Evolutionary conservation across 768 basidiomycete genomes (phyloP), one percentile per base, ranked within the genome.

Genomic region (Podaxis rugospora): DNA sequence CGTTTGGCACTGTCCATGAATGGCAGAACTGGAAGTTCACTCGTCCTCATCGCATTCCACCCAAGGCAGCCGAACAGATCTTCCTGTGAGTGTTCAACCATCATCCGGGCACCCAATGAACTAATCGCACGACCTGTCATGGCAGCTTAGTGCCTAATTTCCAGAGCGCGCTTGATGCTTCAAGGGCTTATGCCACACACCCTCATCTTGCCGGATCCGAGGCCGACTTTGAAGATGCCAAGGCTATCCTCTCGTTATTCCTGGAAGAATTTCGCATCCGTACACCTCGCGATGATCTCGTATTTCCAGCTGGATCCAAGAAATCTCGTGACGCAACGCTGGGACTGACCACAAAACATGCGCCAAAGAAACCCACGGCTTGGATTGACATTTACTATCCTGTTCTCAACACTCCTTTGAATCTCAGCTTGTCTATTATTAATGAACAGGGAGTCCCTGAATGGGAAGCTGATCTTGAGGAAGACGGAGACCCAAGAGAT

Each of bases 321-420:
- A 77, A 80, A 55, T 91, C 90, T 32, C 87, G 86, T 55, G 78
- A 83, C 49, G 84, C 90, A 4, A 93, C 90, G 0, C 76, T 90
- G 14, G 70, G 72, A 18, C 75, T 85, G 44, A 82, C 84, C 0
- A 73, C 74, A 21, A 67, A 73, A 5, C 70, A 76, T 27, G 75
- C 75, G 4, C 74, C 80, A 40, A 72, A 66, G 32, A 72, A 70
- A 25, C 88, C 89, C 2, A 80, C 75, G 0, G 90, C 88, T 59
- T 94, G 92, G 92, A 85, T 93, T 61, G 91, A 93, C 65, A 80
- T 82, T 39, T 97, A 98, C 72, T 96, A 90, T 72, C 94, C 95
- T 1, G 79, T 94, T 44, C 75, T 96, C 76, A 93, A 96, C 72
- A 89, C 84, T 0, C 86, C 92, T 1, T 76, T 88, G 5, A 83